phyloP scores from a whole-genome alignment of 2,329 filamentous ascomycete genomes.

The Penicillium sp. region DNA sequence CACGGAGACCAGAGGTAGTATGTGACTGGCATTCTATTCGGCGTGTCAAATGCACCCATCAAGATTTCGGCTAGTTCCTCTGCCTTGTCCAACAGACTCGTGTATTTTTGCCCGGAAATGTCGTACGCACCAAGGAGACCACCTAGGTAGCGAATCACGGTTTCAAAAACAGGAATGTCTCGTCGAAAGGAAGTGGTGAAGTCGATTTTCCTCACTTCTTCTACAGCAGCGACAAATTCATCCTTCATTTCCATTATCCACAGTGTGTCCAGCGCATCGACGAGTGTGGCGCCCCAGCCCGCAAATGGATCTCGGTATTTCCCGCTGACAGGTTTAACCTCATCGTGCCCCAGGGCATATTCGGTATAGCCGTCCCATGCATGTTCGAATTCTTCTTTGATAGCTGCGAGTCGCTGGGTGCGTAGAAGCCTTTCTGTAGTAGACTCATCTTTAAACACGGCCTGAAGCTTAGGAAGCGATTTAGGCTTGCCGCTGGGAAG shows the following conservation, averaged over 20 bases:
- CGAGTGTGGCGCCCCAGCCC: constrained; percentile 83
- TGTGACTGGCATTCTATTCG: constrained; percentile 84
- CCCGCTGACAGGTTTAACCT: constrained; percentile 70
- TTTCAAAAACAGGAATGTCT: constrained; percentile 88
- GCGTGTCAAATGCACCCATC: constrained; percentile 82
- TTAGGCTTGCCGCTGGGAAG: constrained; percentile 70
- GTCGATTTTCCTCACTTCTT: constrained; percentile 68
- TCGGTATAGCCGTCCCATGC: constrained; percentile 80
- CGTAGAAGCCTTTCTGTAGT: constrained; percentile 59
- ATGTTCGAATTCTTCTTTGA: constrained; percentile 71
- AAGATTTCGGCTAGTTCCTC: constrained; percentile 75
- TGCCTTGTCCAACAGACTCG: constrained; percentile 70
- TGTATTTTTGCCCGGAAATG: constrained; percentile 67
- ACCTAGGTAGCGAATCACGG: constrained; percentile 84
- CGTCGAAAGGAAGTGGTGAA: constrained; percentile 67
- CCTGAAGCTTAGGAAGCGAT: constrained; percentile 72
- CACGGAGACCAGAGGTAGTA: constrained; percentile 74
- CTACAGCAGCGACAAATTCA: constrained; percentile 75
- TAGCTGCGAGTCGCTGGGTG: constrained; percentile 58
- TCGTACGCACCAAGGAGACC: constrained; percentile 84
- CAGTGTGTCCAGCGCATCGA: constrained; percentile 76
- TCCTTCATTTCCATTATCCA: constrained; percentile 80
- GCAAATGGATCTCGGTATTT: constrained; percentile 75
- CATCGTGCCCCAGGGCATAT: constrained; percentile 81
- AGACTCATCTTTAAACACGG: constrained; percentile 63